Evolutionary conservation across 306 rosid genomes (phyloP).

Genomic region (Neltuma alba): DNA sequence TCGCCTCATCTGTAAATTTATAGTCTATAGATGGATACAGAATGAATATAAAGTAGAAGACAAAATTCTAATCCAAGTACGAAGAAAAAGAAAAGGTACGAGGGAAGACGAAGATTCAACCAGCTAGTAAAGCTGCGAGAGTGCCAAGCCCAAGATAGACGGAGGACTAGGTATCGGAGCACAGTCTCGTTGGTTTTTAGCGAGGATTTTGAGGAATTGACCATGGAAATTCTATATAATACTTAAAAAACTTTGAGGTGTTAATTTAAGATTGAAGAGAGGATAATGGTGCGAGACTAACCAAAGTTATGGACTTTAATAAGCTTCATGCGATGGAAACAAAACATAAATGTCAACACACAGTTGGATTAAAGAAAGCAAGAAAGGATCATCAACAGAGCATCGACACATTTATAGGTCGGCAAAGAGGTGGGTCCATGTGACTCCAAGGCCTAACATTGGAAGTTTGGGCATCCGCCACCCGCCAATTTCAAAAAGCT

Average conservation of each 20-base stretch:
- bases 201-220: constrained; percentile 19
- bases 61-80: background rate
- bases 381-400: background rate
- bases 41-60: constrained; percentile 24
- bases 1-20: constrained; percentile 52
- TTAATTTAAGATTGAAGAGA: background rate
- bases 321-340: background rate
- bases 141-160: background rate
- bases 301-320: background rate
- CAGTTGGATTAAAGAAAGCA: background rate
- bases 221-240: constrained; percentile 7
- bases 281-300: background rate
- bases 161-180: constrained; percentile 21
- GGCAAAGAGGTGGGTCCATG: constrained; percentile 19
- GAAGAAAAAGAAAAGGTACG: background rate
- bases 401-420: constrained; percentile 22
- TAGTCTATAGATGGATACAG: constrained; percentile 17
- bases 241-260: background rate
- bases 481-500: background rate
- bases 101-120: background rate
- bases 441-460: background rate
- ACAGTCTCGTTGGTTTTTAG: background rate
- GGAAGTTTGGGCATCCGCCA: background rate
- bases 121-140: background rate
- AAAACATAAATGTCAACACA: background rate